Conservation (phyloP, 805 yeast species). For the Candida cerambycidarum region DNA sequence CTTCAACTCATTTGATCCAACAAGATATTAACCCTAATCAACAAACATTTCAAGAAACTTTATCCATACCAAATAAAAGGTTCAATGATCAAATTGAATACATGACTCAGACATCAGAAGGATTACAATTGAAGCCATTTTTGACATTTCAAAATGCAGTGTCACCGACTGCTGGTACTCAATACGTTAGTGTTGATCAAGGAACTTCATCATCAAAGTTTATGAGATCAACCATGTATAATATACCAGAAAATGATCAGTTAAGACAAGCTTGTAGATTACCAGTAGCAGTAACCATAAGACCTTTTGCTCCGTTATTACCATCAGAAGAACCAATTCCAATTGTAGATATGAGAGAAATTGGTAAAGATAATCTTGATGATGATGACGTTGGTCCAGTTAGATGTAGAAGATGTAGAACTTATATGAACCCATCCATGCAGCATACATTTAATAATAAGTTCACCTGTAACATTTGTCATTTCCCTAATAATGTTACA, state of each 20-base stretch:
- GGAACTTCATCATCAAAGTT: conserved; percentile 82
- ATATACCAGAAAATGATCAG: conserved; percentile 72
- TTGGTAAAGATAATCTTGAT: conserved; percentile 26
- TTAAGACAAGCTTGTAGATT: conserved; percentile 67
- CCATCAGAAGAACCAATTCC: conserved; percentile 61
- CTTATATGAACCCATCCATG: conserved; percentile 85
- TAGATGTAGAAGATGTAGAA: conserved; percentile 88
- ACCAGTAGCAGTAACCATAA: conserved; percentile 77
- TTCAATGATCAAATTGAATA: conserved; percentile 24
- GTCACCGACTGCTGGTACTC: conserved; percentile 82
- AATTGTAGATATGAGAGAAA: conserved; percentile 55
- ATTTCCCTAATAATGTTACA: conserved; percentile 62
- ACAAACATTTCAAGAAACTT: conserved; percentile 8
- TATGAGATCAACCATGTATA: conserved; percentile 76
- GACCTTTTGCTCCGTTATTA: conserved; percentile 76
- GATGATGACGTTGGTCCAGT: conserved; percentile 61
- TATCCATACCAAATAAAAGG: conserved; percentile 20
- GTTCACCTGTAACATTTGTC: conserved; percentile 86
- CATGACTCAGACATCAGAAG: conserved; percentile 23
- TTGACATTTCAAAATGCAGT: conserved; percentile 72
- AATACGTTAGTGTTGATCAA: conserved; percentile 71
- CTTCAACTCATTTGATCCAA: not conserved
- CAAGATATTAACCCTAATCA: conserved; percentile 1
- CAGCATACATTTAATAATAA: conserved; percentile 58
- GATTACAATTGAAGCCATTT: conserved; percentile 47